Evolutionary conservation across 352 stramenopile species (phyloP).

Genomic region (Phytophthora capsici): DNA sequence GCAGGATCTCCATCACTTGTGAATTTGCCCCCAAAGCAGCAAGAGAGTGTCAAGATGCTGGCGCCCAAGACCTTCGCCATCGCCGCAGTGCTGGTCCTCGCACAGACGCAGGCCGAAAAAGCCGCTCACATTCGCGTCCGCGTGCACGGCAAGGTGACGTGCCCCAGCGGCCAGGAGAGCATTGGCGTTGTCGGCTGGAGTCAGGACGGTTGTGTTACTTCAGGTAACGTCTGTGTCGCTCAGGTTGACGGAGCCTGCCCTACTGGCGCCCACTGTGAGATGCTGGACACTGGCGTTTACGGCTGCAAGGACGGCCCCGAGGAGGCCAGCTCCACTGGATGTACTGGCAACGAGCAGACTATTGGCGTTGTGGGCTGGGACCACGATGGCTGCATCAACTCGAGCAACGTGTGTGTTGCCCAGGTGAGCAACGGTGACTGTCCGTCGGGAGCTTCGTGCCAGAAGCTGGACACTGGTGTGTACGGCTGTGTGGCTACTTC

Average conservation of each 20-base stretch:
- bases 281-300: constrained; percentile 34
- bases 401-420: constrained; percentile 28
- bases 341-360: constrained; percentile 15
- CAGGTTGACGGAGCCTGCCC: constrained; percentile 25
- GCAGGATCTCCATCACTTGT: constrained; percentile 29
- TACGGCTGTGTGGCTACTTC: constrained; percentile 36
- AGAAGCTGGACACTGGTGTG: constrained; percentile 33
- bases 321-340: constrained; percentile 13
- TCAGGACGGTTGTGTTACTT: constrained; percentile 4
- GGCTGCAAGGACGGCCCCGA: constrained; percentile 27
- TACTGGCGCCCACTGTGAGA: constrained; percentile 28
- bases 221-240: constrained; percentile 27
- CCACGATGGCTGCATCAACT: constrained; percentile 26
- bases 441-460: constrained; percentile 28
- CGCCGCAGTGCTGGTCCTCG: constrained; percentile 28
- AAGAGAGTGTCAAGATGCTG: constrained; percentile 34
- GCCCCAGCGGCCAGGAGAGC: constrained; percentile 22
- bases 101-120: constrained; percentile 25
- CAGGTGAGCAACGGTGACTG: constrained; percentile 34
- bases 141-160: constrained; percentile 36
- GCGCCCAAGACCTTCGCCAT: constrained; percentile 37
- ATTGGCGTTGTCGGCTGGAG: constrained; percentile 27
- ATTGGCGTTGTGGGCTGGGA: constrained; percentile 28
- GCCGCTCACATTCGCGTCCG: constrained; percentile 40
- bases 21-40: constrained; percentile 26